These are phyloP conservation scores for Lagenaria siceraria DNA, from an alignment of 306 rosid genomes.

Conservation along the genomic window DNA sequence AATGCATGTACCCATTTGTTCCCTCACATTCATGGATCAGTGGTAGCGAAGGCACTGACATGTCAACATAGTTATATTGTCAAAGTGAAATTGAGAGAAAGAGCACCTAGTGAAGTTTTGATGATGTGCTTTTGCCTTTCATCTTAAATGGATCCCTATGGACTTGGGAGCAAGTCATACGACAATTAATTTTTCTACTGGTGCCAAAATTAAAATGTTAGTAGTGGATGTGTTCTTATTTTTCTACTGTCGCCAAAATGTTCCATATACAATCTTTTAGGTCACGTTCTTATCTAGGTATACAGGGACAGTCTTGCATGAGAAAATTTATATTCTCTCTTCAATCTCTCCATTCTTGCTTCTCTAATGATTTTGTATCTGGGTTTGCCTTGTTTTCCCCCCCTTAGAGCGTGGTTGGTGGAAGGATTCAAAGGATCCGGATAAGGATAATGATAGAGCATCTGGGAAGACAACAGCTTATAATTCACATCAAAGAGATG, in stretches of 20 bases:
- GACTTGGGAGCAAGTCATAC: background rate
- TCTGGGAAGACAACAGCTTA: slow-evolving; percentile 20
- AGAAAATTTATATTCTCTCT: background rate
- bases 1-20: background rate
- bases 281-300: background rate
- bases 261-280: background rate
- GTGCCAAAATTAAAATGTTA: background rate
- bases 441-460: slow-evolving; percentile 25
- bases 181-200: background rate
- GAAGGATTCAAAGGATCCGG: slow-evolving; percentile 52
- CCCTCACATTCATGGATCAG: background rate
- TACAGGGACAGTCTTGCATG: background rate
- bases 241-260: background rate
- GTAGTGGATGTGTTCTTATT: background rate
- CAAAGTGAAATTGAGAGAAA: no score
- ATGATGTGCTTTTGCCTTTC: no score
- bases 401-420: slow-evolving; percentile 49
- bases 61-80: background rate
- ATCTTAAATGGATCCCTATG: no score
- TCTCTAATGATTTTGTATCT: background rate
- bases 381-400: background rate
- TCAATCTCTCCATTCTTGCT: background rate
- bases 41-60: background rate
- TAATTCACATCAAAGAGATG: slow-evolving; percentile 37
- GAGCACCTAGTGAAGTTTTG: no score